A percentile compares a stretch with the other conserved stretches of the same genome.
Evolutionary conservation across 1,284 basidiomycete species (phyloP).

Genomic region (Fistulinella cinereoalba): DNA sequence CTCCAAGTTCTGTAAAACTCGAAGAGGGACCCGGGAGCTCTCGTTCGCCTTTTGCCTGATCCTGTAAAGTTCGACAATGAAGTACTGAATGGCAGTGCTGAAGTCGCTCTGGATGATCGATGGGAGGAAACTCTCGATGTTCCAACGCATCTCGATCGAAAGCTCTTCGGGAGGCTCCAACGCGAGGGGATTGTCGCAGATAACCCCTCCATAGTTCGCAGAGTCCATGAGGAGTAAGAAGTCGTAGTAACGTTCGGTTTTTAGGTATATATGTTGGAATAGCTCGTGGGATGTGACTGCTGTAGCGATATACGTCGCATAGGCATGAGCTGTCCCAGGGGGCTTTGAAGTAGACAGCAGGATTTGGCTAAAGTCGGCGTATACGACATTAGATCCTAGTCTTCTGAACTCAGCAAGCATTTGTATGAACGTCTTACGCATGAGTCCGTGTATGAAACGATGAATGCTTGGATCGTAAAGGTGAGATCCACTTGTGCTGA

Average conservation of each 20-base stretch:
- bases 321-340: slow-evolving; percentile 92
- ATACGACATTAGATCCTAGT: slow-evolving; percentile 89
- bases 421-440: slow-evolving; percentile 98
- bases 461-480: slow-evolving; percentile 95
- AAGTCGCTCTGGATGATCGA: slow-evolving; percentile 82
- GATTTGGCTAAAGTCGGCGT: slow-evolving; percentile 92
- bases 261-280: slow-evolving; percentile 90
- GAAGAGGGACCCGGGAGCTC: slow-evolving; percentile 67
- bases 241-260: slow-evolving; percentile 91
- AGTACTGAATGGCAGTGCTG: slow-evolving; percentile 71
- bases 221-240: slow-evolving; percentile 95
- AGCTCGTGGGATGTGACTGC: slow-evolving; percentile 94
- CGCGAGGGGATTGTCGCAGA: slow-evolving; percentile 75
- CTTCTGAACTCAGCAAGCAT: slow-evolving; percentile 96
- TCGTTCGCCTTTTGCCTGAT: slow-evolving; percentile 68
- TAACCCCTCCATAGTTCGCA: slow-evolving; percentile 90
- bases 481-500: slow-evolving; percentile 79
- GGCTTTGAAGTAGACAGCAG: slow-evolving; percentile 95
- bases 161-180: slow-evolving; percentile 65
- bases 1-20: slow-evolving; percentile 65
- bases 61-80: slow-evolving; percentile 83
- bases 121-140: slow-evolving; percentile 90
- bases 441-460: slow-evolving; percentile 91
- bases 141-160: slow-evolving; percentile 90
- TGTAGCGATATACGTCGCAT: slow-evolving; percentile 91